Base-by-base conservation (phyloP, 306 rosid species). In the Vigna unguiculata region DNA sequence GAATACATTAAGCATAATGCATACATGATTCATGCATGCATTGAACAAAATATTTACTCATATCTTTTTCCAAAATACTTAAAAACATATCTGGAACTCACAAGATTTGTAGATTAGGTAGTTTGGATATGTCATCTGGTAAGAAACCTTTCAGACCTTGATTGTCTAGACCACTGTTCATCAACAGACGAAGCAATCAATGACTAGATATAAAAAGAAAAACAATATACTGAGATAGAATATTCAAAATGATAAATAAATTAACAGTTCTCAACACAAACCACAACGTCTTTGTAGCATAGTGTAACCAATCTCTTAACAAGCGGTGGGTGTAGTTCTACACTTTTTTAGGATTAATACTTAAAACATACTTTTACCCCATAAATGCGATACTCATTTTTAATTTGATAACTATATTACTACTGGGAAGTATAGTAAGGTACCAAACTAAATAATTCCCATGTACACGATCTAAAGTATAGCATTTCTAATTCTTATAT, bases 141-240 rank as follows among this genome's bases (percentile, higher is more conserved):
- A 91, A 82, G 83, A 79, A 86, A 52, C 96, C 93, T 68, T 74
- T 91, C 19, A 91, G 86, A 77, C 85, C 96, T 84, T 89, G 93
- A 72, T 83, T 91, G 86, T 81, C 93, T 36, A 91, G 96, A 79
- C 76, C 93, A 68, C 96, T 91, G 89, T 48, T 48, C 80, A 85
- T 46, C 64, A 65, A 81, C 43, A 81, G 59, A 24, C 24, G 47
- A 80, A 76, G 63, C 71, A 68, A 24, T 86, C 16, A 2, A 34
- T 62, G 36, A 32, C 45, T 16, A 7, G 40, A 60, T 1, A 28
- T 59, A 59, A 15, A 30, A 32, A 57, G 62, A 62, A 57, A 67
- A 62, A 25, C 61, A 63, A 69, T 16, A 82, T 36, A 59, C 22
- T 24, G 49, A 69, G 7, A 54, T 52, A 15, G 38, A 12, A 66